Base-by-base conservation (phyloP, 306 rosid species). In the Begonia masoniana region DNA sequence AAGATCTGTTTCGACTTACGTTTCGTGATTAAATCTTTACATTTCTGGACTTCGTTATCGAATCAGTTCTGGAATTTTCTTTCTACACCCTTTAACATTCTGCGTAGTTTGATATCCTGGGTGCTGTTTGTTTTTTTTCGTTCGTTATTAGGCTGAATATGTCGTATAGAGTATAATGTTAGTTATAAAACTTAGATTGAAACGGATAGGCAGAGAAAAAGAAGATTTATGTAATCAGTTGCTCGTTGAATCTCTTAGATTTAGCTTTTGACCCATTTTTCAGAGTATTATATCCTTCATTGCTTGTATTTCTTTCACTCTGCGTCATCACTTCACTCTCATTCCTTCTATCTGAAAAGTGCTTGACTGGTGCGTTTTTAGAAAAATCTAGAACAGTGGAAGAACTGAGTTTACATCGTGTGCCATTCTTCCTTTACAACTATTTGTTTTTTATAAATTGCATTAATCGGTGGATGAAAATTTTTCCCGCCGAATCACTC, bases 391-490 rank as follows among this genome's bases (percentile, higher is more conserved):
- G 48, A n/a, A 45, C 48, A 1, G 48, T 45, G n/a, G 7, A 45
- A 45, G 48, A 45, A 12, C 2, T 45, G 48, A 45, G 3, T 43
- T 43, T 9, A 10, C 14, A 10, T 45, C 14, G 1, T 45, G 48
- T 10, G 11, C 14, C 14, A 45, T 0, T 50, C 12, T n/a, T 50
- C 54, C 2, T 50, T 50, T 10, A n/a, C n/a, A n/a, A 17, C 10
- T 50, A 2, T 14, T 13, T 50, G 1, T 13, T n/a, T 50, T 15
- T n/a, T 50, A 10, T 4, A n/a, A 19, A 5, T 4, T 50, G 6
- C 10, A 15, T 50, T 0, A 3, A 15, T 51, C 66, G 81, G 61
- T 69, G 26, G 60, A 60, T 53, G 69, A 51, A 68, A 57, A 41
- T 54, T 56, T 41, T 55, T 10, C 7, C 16, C 36, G 36, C 36